Conservation (phyloP, 371 early-diverging fungal species). For the Choanephora cucurbitarum region DNA sequence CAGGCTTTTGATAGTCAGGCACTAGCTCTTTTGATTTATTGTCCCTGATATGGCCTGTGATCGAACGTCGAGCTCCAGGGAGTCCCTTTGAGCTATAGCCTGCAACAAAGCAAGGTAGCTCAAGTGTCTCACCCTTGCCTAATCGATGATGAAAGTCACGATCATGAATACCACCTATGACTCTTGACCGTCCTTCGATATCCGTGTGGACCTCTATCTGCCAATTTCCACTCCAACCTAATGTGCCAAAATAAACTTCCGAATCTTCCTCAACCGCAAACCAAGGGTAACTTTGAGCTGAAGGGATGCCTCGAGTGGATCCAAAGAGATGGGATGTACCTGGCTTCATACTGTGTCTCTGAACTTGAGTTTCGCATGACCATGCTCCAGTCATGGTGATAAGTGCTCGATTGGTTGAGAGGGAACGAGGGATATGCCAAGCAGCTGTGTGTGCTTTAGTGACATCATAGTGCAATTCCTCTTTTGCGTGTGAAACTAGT, state of each 20-base stretch:
- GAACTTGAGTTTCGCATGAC: constrained; percentile 38
- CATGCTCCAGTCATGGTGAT: constrained; percentile 43
- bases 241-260: constrained; percentile 41
- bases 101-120: constrained; percentile 26
- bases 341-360: constrained; percentile 24
- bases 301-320: constrained; percentile 40
- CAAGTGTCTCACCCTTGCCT: constrained; percentile 9
- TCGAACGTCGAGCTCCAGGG: constrained; percentile 33
- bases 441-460: constrained; percentile 35
- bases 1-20: not conserved
- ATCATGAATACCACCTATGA: constrained; percentile 42
- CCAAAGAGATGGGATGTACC: constrained; percentile 30
- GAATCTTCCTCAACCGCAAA: constrained; percentile 31
- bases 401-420: constrained; percentile 24
- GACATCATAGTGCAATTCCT: constrained; percentile 1
- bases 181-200: constrained; percentile 23
- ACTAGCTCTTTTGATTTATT: constrained; percentile 14
- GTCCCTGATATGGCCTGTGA: constrained; percentile 25
- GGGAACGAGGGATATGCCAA: constrained; percentile 33
- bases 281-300: constrained; percentile 42
- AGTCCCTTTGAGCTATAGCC: constrained; percentile 38
- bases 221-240: constrained; percentile 51
- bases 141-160: constrained; percentile 31
- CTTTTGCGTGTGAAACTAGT: not conserved
- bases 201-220: constrained; percentile 28